Evolutionary conservation across 257 asterid species (phyloP).

Genomic region (Marsdenia floribunda): DNA sequence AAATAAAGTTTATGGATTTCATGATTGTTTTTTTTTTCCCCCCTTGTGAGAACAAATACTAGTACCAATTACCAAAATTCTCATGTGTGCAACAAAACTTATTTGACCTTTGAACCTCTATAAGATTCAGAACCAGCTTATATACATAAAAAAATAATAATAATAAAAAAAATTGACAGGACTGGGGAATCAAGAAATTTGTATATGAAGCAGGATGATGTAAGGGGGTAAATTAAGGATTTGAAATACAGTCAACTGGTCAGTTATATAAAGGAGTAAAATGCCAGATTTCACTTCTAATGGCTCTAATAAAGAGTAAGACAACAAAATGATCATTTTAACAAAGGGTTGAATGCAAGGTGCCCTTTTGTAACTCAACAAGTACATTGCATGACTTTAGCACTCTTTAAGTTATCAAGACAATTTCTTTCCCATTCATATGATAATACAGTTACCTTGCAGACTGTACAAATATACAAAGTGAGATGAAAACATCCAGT

Average conservation of each 20-base stretch:
- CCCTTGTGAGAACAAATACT: neutral
- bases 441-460: slow-evolving; percentile 39
- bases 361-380: neutral
- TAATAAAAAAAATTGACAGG: neutral
- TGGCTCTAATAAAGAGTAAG: neutral
- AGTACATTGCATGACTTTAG: neutral
- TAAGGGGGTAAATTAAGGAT: neutral
- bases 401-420: neutral
- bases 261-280: neutral
- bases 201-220: neutral
- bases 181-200: neutral
- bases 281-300: neutral
- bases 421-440: neutral
- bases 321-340: neutral
- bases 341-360: neutral
- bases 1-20: neutral
- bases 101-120: neutral
- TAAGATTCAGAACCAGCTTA: neutral
- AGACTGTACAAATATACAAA: slow-evolving; percentile 78
- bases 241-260: neutral
- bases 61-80: neutral
- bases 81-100: neutral
- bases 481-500: slow-evolving; percentile 69
- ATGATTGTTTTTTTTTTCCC: neutral
- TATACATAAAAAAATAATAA: neutral